phyloP scores from a whole-genome alignment of 345 rosid genomes.

The Turnera subulata region DNA sequence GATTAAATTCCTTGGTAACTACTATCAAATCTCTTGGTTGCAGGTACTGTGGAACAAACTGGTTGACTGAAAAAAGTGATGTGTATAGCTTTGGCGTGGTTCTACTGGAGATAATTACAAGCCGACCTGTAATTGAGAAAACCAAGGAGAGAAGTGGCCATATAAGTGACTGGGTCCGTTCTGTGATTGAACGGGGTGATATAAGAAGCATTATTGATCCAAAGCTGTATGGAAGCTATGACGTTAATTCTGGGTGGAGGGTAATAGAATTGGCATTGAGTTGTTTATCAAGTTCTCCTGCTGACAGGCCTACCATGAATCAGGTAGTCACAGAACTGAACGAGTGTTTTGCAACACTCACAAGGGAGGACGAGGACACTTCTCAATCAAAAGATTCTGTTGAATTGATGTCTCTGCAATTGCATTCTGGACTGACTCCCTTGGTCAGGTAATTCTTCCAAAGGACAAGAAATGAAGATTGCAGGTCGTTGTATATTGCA shows the following conservation, averaged over 20 bases:
- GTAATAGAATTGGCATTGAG: slow-evolving; percentile 45
- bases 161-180: slow-evolving; percentile 32
- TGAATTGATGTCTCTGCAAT: too few species aligned
- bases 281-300: slow-evolving; percentile 18
- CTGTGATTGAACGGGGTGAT: slow-evolving; percentile 35
- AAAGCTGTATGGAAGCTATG: slow-evolving; percentile 29
- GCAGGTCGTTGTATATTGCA: too few species aligned
- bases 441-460: too few species aligned
- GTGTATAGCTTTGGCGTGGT: slow-evolving; percentile 49
- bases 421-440: too few species aligned
- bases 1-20: too few species aligned
- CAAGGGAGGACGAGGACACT: too few species aligned
- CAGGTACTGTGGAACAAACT: slow-evolving; percentile 10
- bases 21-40: not conserved
- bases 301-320: slow-evolving; percentile 14
- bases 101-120: slow-evolving; percentile 33
- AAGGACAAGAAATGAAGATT: too few species aligned
- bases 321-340: slow-evolving; percentile 14
- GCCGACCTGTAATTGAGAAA: slow-evolving; percentile 23
- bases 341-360: slow-evolving; percentile 18
- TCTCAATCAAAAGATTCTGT: too few species aligned
- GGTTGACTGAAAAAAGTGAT: slow-evolving; percentile 28
- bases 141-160: slow-evolving; percentile 1
- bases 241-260: slow-evolving; percentile 33
- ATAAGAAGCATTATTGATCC: slow-evolving; percentile 37